Evolutionary conservation across 805 yeast species (phyloP).

Genomic region (Myxozyma vanderwaltii): DNA sequence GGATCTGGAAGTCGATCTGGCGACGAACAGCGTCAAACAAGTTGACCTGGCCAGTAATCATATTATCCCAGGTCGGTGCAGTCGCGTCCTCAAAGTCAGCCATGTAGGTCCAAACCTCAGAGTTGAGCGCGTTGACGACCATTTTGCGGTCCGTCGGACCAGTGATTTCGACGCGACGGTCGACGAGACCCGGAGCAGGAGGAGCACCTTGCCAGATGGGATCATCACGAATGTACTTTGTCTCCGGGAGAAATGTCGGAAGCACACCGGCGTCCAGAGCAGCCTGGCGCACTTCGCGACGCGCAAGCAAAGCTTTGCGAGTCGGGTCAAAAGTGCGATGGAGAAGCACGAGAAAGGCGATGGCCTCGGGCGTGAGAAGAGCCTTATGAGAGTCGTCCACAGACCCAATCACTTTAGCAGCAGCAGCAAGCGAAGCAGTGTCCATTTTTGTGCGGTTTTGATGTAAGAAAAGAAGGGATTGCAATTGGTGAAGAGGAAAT

Average conservation of each 20-base stretch:
- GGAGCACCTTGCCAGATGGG: constrained; percentile 72
- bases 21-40: constrained; percentile 68
- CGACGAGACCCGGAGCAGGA: constrained; percentile 66
- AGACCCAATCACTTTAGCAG: constrained; percentile 51
- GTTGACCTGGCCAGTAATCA: constrained; percentile 70
- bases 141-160: constrained; percentile 76
- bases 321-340: constrained; percentile 64
- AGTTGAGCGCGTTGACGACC: constrained; percentile 73
- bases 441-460: constrained; percentile 10
- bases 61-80: constrained; percentile 70
- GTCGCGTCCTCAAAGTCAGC: constrained; percentile 74
- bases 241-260: constrained; percentile 72
- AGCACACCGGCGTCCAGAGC: constrained; percentile 62
- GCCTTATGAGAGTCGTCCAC: constrained; percentile 53
- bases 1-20: constrained; percentile 47
- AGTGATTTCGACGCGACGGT: constrained; percentile 73
- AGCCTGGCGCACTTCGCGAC: constrained; percentile 57
- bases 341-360: constrained; percentile 65
- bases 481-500: no score
- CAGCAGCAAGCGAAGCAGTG: constrained; percentile 17
- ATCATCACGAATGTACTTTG: constrained; percentile 62
- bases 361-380: constrained; percentile 62
- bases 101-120: constrained; percentile 72
- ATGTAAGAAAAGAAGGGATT: neutral
- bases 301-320: constrained; percentile 57